Evolutionary conservation across 305 asterid genomes (phyloP).

Genomic region (Fraxinus platypoda): DNA sequence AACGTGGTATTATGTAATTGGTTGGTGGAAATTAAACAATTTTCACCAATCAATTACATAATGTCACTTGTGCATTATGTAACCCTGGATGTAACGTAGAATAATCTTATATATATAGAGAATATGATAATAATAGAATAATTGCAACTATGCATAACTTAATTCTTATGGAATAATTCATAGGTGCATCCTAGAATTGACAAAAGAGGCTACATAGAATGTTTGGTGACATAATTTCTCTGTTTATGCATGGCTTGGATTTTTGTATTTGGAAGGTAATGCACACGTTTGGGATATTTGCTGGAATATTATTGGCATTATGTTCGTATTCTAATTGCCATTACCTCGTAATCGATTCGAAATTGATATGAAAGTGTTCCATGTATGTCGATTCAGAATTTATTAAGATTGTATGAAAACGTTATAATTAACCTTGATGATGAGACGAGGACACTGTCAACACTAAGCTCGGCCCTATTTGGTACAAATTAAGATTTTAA

Average conservation of each 20-base stretch:
- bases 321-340: background rate
- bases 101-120: background rate
- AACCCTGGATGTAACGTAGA: no score
- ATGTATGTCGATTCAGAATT: background rate
- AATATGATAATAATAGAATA: background rate
- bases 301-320: background rate
- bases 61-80: no score
- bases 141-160: background rate
- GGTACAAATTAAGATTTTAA: no score
- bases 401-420: background rate
- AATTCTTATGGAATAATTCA: background rate
- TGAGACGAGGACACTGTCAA: background rate
- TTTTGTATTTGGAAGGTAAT: background rate
- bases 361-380: background rate
- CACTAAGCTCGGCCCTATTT: background rate
- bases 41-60: no score
- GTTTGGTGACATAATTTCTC: background rate
- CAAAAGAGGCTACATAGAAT: background rate
- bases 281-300: background rate
- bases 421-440: background rate
- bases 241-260: background rate
- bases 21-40: no score
- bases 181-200: background rate
- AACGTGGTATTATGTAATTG: no score
- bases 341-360: background rate